A percentile compares a stretch with the other conserved stretches of the same genome.
Evolutionary conservation across 2,329 filamentous ascomycete genomes (phyloP).

Genomic region (Acrodontium crateriforme): DNA sequence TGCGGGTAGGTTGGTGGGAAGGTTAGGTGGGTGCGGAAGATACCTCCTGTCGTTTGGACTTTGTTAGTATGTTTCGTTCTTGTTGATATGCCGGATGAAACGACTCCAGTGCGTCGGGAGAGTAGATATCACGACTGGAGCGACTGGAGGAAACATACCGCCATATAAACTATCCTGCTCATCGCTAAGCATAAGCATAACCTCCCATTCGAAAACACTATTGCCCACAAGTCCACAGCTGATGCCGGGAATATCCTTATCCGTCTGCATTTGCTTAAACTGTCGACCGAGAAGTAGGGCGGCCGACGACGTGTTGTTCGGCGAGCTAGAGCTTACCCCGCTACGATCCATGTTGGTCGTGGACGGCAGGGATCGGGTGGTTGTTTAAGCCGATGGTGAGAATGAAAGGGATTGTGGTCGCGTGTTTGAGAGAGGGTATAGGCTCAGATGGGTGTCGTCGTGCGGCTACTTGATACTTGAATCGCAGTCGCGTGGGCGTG

Average conservation of each 20-base stretch:
- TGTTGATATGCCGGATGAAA: background rate
- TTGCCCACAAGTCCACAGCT: constrained; percentile 78
- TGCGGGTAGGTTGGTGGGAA: constrained; percentile 82
- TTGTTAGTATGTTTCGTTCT: too few species aligned
- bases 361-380: too few species aligned
- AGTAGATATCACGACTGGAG: background rate
- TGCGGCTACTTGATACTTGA: too few species aligned
- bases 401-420: too few species aligned
- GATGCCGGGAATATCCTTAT: constrained; percentile 85
- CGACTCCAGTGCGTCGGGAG: background rate
- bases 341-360: too few species aligned
- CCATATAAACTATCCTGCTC: constrained; percentile 69
- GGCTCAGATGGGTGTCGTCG: too few species aligned
- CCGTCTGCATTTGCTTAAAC: constrained; percentile 84
- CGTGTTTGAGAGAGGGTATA: too few species aligned
- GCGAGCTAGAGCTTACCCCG: too few species aligned
- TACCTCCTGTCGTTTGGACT: constrained; percentile 78
- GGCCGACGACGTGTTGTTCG: constrained; percentile 34
- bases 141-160: constrained; percentile 56
- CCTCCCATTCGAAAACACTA: constrained; percentile 94
- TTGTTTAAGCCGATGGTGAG: too few species aligned
- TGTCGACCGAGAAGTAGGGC: constrained; percentile 67
- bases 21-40: constrained; percentile 72
- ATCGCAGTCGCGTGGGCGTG: too few species aligned
- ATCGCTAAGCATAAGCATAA: constrained; percentile 96